Conservation (phyloP, 257 asterid genomes). For the Rauvolfia tetraphylla region DNA sequence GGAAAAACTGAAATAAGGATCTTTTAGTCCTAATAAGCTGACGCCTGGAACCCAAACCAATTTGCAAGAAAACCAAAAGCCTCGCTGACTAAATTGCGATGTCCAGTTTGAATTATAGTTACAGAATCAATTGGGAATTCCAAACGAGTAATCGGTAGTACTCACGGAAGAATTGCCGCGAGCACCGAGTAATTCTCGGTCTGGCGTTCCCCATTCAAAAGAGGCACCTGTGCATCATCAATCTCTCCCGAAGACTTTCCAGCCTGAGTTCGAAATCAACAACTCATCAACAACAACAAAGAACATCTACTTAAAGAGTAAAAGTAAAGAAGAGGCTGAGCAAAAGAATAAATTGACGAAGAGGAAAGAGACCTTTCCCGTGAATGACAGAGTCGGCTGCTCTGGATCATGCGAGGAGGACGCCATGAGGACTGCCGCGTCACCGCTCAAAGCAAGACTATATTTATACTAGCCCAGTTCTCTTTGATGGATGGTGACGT, state of each 20-base stretch:
- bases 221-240: slow-evolving; percentile 47
- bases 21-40: neutral
- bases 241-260: slow-evolving; percentile 39
- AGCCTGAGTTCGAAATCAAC: slow-evolving; percentile 27
- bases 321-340: neutral
- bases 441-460: neutral
- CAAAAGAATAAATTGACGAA: neutral
- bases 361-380: slow-evolving; percentile 28
- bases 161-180: slow-evolving; percentile 77
- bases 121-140: neutral
- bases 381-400: slow-evolving; percentile 26
- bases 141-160: slow-evolving; percentile 2
- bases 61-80: neutral
- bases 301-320: neutral
- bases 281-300: neutral
- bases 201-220: slow-evolving; percentile 32
- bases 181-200: slow-evolving; percentile 56
- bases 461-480: too few species aligned
- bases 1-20: neutral
- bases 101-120: neutral
- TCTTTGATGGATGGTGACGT: too few species aligned
- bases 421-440: neutral
- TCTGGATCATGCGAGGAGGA: slow-evolving; percentile 20
- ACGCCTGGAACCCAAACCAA: neutral
- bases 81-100: neutral